Evolutionary conservation across 108 stramenopile genomes (phyloP).

Genomic region (Nitzschia palea): DNA sequence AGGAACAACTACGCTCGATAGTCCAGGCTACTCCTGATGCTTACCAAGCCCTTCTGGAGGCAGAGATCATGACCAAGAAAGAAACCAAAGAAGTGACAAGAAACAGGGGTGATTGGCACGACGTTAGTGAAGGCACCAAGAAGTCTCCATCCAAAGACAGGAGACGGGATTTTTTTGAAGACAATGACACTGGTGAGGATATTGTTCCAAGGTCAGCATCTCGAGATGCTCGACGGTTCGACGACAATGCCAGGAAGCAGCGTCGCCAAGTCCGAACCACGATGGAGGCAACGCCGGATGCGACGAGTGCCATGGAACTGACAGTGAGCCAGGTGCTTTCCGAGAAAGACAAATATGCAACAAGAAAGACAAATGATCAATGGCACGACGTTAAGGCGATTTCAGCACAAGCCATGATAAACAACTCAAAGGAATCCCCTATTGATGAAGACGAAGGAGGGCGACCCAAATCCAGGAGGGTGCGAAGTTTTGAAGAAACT

Average conservation of each 20-base stretch:
- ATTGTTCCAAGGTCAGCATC: not conserved
- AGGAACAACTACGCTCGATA: not conserved
- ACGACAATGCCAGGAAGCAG: not conserved
- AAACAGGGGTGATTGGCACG: conserved; percentile 1
- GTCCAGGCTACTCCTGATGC: not conserved
- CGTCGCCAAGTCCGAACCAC: not conserved
- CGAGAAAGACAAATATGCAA: not conserved
- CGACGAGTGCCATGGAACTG: not conserved
- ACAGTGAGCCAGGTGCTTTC: not conserved
- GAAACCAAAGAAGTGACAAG: conserved; percentile 1
- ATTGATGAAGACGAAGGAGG: not conserved
- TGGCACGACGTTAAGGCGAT: not conserved
- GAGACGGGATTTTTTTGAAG: not conserved
- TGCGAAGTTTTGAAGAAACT: not conserved
- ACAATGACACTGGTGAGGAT: not conserved
- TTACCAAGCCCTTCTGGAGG: not conserved
- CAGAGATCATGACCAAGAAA: not conserved
- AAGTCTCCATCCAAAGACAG: not conserved
- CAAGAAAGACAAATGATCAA: conserved; percentile 1
- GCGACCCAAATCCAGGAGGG: not conserved
- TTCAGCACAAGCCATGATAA: not conserved
- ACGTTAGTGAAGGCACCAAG: not conserved
- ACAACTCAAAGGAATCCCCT: not conserved
- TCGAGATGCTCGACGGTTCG: not conserved
- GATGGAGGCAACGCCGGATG: conserved; percentile 4